Evolutionary conservation across 768 basidiomycete genomes (phyloP).

Genomic region (Pleurotus giganteus): DNA sequence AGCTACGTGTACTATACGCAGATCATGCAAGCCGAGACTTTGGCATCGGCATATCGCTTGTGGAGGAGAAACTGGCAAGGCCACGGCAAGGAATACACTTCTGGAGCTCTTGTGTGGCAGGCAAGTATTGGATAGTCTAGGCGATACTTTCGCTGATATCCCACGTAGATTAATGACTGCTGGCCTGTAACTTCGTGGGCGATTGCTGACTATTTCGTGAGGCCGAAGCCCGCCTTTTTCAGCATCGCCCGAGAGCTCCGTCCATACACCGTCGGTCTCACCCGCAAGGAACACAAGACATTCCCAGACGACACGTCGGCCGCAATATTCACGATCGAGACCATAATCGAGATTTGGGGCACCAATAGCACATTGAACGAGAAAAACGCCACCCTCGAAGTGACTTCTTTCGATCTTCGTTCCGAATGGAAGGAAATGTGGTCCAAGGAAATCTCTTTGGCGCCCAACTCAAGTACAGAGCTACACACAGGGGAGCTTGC

Average conservation of each 20-base stretch:
- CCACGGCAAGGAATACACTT: constrained; percentile 78
- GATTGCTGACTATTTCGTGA: constrained; percentile 89
- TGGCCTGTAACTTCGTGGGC: constrained; percentile 96
- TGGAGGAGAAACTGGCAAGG: constrained; percentile 95
- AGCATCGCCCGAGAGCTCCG: constrained; percentile 82
- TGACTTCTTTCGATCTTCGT: constrained; percentile 61
- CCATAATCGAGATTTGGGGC: constrained; percentile 80
- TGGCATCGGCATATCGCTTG: constrained; percentile 82
- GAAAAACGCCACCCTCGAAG: constrained; percentile 61
- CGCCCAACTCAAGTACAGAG: constrained; percentile 80
- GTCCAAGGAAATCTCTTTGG: constrained; percentile 51
- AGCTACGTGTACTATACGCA: constrained; percentile 95
- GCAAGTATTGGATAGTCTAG: constrained; percentile 35
- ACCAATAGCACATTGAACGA: constrained; percentile 71
- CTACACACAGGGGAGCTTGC: constrained; percentile 70
- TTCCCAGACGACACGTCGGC: constrained; percentile 61
- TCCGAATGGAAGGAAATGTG: constrained; percentile 59
- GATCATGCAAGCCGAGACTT: constrained; percentile 92
- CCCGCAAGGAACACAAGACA: constrained; percentile 67
- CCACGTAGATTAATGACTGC: constrained; percentile 74
- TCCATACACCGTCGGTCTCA: constrained; percentile 80
- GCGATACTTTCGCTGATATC: neutral
- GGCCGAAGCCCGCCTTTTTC: constrained; percentile 92
- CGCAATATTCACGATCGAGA: constrained; percentile 65
- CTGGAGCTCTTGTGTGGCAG: constrained; percentile 96